phyloP scores from a whole-genome alignment of 2,329 filamentous ascomycete genomes.

The Raffaelea arxii region DNA sequence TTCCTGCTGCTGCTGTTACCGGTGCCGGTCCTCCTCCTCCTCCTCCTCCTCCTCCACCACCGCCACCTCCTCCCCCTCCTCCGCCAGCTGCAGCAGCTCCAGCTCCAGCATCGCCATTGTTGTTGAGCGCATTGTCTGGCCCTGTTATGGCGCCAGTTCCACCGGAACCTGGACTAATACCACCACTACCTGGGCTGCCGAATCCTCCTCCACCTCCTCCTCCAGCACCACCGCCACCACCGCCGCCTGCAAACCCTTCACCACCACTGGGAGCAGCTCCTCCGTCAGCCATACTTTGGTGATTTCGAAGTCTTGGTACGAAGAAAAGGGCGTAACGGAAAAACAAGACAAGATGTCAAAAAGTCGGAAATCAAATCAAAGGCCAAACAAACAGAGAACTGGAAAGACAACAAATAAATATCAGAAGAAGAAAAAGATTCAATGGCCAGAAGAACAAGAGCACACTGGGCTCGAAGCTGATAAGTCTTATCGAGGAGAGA shows the following conservation, averaged over 20 bases:
- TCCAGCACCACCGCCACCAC: slow-evolving; percentile 1
- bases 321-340: too few relatives aligned
- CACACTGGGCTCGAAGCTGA: too few relatives aligned
- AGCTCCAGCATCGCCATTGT: not conserved
- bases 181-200: too few relatives aligned
- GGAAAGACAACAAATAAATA: too few relatives aligned
- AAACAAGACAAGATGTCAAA: too few relatives aligned
- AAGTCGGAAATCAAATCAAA: too few relatives aligned
- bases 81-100: not conserved
- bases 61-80: not conserved
- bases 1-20: not conserved
- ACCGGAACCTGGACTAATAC: not conserved
- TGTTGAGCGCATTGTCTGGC: not conserved
- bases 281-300: too few relatives aligned
- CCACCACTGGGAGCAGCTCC: not conserved
- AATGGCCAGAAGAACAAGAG: too few relatives aligned
- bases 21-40: not conserved
- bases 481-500: too few relatives aligned
- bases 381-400: too few relatives aligned
- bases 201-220: not conserved
- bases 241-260: not conserved
- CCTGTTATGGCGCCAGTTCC: not conserved
- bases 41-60: not conserved
- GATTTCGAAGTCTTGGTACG: too few relatives aligned
- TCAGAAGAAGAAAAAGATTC: too few relatives aligned